These are phyloP conservation scores for Nakataea oryzae DNA, from an alignment of 2,329 filamentous ascomycete species.

Conservation along the genomic window DNA sequence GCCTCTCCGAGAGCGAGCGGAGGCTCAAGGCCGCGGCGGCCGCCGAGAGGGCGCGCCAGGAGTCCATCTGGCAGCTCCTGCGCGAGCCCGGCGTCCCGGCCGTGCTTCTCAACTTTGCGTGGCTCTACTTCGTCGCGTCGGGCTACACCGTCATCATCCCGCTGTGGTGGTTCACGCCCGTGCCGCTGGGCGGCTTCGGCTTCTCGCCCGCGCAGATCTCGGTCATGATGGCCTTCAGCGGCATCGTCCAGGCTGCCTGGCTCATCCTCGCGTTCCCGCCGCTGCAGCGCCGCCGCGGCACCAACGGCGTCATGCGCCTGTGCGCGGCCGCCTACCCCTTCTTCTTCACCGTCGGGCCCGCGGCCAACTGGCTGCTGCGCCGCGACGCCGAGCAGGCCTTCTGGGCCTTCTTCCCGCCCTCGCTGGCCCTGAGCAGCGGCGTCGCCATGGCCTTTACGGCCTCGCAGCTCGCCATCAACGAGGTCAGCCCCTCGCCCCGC, in stretches of 20 bases:
- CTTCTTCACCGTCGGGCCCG: slow-evolving; percentile 45
- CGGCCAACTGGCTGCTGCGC: slow-evolving; percentile 46
- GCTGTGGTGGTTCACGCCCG: slow-evolving; percentile 56
- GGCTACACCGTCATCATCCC: slow-evolving; percentile 62
- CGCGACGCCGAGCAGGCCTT: slow-evolving; percentile 34
- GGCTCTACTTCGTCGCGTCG: slow-evolving; percentile 59
- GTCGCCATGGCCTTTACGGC: slow-evolving; percentile 62
- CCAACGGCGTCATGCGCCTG: slow-evolving; percentile 49
- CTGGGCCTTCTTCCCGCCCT: slow-evolving; percentile 38
- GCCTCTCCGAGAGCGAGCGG: background rate
- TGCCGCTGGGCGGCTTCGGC: slow-evolving; percentile 52
- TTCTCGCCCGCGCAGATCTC: slow-evolving; percentile 56
- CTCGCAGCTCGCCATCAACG: slow-evolving; percentile 65
- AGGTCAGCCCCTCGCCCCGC: slow-evolving; percentile 54
- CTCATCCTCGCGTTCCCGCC: slow-evolving; percentile 60
- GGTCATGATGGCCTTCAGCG: slow-evolving; percentile 52
- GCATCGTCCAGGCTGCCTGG: slow-evolving; percentile 59
- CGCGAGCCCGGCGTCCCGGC: slow-evolving; percentile 52
- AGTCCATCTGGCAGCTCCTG: slow-evolving; percentile 44
- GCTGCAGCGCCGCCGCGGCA: slow-evolving; percentile 49
- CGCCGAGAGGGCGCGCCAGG: slow-evolving; percentile 8
- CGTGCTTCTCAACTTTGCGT: slow-evolving; percentile 55
- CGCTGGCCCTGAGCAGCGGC: slow-evolving; percentile 45
- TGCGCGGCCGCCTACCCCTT: slow-evolving; percentile 52
- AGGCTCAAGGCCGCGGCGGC: slow-evolving; percentile 3